Evolutionary conservation across 345 rosid species (phyloP).

Genomic region (Euphorbia pulcherrima): DNA sequence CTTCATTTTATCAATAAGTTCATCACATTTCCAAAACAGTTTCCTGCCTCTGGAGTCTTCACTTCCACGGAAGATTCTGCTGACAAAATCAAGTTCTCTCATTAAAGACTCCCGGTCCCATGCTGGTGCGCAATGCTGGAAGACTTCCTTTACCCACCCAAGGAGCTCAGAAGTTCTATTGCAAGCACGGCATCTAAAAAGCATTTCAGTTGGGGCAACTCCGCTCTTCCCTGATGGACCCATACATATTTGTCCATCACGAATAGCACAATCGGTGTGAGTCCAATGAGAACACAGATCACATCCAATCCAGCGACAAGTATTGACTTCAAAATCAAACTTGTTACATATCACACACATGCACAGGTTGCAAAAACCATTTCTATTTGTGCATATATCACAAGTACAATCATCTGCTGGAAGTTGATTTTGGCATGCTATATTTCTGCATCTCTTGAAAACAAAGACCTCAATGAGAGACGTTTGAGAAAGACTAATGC

Average conservation of each 20-base stretch:
- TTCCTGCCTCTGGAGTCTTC: constrained; percentile 84
- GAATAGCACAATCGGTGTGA: constrained; percentile 94
- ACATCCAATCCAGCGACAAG: constrained; percentile 99
- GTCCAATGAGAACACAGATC: constrained; percentile 98
- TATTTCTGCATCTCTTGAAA: constrained; percentile 88
- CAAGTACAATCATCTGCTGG: constrained; percentile 93
- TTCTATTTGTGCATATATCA: constrained; percentile 68
- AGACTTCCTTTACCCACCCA: constrained; percentile 97
- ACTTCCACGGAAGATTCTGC: constrained; percentile 81
- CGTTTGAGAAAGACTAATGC: constrained; percentile 75
- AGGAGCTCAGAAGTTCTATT: constrained; percentile 85
- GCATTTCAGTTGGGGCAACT: constrained; percentile 74
- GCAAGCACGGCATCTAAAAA: constrained; percentile 82
- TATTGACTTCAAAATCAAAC: constrained; percentile 92
- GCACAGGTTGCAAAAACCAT: constrained; percentile 95
- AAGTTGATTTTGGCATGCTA: constrained; percentile 78
- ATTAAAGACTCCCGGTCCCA: constrained; percentile 83
- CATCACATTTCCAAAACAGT: constrained; percentile 87
- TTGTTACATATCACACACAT: constrained; percentile 96
- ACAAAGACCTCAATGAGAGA: constrained; percentile 82
- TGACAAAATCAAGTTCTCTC: constrained; percentile 86
- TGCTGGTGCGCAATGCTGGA: constrained; percentile 86
- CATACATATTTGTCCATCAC: constrained; percentile 75
- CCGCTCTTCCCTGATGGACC: constrained; percentile 70
- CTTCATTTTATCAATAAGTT: constrained; percentile 76